phyloP scores from a whole-genome alignment of 805 yeast species.

The Zygosaccharomyces pseudorouxii region DNA sequence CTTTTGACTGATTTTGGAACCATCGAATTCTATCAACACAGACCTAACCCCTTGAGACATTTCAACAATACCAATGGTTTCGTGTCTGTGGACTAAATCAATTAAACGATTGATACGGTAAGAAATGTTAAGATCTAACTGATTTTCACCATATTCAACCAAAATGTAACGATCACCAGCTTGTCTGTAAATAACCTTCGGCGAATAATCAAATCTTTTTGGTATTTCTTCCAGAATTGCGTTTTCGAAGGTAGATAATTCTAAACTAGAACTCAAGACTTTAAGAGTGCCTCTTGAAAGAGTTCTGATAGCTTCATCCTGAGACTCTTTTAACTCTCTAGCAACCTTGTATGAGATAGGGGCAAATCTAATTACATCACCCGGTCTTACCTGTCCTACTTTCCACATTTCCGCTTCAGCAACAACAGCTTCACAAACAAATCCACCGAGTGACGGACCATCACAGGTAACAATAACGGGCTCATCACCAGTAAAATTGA shows the following conservation, averaged over 20 bases:
- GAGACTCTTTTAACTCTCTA: constrained; percentile 52
- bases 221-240: constrained; percentile 62
- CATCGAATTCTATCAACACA: constrained; percentile 81
- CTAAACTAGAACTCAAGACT: constrained; percentile 31
- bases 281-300: constrained; percentile 17
- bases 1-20: constrained; percentile 54
- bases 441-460: constrained; percentile 97
- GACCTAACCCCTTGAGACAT: constrained; percentile 98
- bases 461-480: constrained; percentile 96
- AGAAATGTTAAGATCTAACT: constrained; percentile 76
- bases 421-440: constrained; percentile 94
- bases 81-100: constrained; percentile 58
- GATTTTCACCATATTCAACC: constrained; percentile 88
- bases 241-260: constrained; percentile 47
- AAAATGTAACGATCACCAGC: constrained; percentile 94
- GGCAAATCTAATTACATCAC: constrained; percentile 75
- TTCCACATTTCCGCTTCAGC: constrained; percentile 97
- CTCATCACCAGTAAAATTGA: constrained; percentile 97
- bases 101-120: constrained; percentile 83
- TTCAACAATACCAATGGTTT: constrained; percentile 79
- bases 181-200: constrained; percentile 81
- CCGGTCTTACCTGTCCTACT: constrained; percentile 96
- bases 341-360: constrained; percentile 74
- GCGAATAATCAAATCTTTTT: constrained; percentile 47
- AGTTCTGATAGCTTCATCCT: constrained; percentile 49